Evolutionary conservation across 306 rosid species (phyloP), one percentile per base, ranked within the genome.

Genomic region (Quercus gilva): DNA sequence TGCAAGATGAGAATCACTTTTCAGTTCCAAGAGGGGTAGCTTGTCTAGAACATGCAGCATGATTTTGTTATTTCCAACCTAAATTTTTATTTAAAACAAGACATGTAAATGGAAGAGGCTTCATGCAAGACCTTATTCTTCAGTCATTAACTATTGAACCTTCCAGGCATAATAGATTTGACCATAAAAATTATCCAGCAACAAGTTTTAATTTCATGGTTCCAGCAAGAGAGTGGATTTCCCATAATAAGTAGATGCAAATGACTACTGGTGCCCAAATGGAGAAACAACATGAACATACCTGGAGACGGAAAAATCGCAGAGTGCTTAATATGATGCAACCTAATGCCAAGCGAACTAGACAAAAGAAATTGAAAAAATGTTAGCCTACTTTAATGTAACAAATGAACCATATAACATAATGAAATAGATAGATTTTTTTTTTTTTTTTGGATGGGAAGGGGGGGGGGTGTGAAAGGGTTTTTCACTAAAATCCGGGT

Each of bases 271-370:
- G 68, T 55, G 4, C 51, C 18, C 6, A 43, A 12, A 28, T 70
- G 31, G 26, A 26, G 65, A 58, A 19, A 55, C 68, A 65, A 76
- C 26, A 37, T 73, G 51, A 61, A 77, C 74, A 71, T 78, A 92
- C 97, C 97, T 90, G 97, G 71, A 61, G 71, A 51, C 97, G 94
- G 72, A 91, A 91, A 86, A 94, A 90, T 55, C 91, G 85, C 65
- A 92, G 78, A 1, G 95, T 90, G 70, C 82, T 84, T 51, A 90
- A 79, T 76, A 83, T 74, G 56, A 91, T 80, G 89, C 93, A 82
- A 58, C 99, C 98, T 51, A 92, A 84, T 74, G 86, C 89, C 89
- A 92, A 73, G 65, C 99, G 97, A 92, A 91, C 97, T 92, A 83
- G 74, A 81, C 13, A 78, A 73, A 60, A 82, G 75, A 18, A 87